Percentiles rank a stretch among this genome's conserved stretches.
Conservation (phyloP, 208 protist species). For the Borovskyia barvae region DNA sequence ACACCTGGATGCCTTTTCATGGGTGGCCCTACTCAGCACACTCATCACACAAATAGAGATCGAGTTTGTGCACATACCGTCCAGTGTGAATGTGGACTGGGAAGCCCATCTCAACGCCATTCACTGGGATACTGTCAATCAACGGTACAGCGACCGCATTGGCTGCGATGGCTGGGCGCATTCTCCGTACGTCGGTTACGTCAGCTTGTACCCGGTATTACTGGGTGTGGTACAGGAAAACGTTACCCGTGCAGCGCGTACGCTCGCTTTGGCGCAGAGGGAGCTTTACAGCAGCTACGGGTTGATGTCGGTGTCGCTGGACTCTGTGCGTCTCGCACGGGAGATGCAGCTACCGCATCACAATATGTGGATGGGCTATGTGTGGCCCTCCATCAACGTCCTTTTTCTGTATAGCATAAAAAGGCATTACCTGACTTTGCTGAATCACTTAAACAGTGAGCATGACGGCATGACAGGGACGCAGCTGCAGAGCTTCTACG, state of each 20-base stretch:
- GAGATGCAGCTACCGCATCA: constrained; percentile 44
- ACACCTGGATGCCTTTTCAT: constrained; percentile 82
- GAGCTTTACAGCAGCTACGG: constrained; percentile 61
- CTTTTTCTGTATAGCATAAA: constrained; percentile 64
- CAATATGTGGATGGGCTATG: constrained; percentile 70
- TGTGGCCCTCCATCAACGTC: constrained; percentile 68
- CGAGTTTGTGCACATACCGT: constrained; percentile 35
- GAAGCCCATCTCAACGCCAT: constrained; percentile 64
- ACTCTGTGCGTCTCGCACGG: constrained; percentile 56
- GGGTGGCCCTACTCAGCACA: constrained; percentile 69
- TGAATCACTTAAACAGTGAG: constrained; percentile 14
- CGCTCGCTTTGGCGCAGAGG: constrained; percentile 41
- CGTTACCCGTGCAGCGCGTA: constrained; percentile 30
- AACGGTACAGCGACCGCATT: constrained; percentile 68
- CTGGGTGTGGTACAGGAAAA: constrained; percentile 50
- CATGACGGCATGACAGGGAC: constrained; percentile 3
- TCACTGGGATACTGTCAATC: constrained; percentile 62
- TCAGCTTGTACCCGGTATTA: constrained; percentile 72
- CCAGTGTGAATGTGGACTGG: constrained; percentile 63
- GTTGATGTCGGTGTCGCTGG: constrained; percentile 72
- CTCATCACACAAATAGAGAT: constrained; percentile 63
- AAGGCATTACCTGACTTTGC: constrained; percentile 49
- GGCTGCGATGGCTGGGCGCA: constrained; percentile 55
- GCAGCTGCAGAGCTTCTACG: constrained; percentile 36
- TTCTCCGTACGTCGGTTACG: constrained; percentile 75